Evolutionary conservation across 805 yeast species (phyloP), one percentile per base, ranked within the genome.

Genomic region (Schwanniomyces pseudopolymorphus): DNA sequence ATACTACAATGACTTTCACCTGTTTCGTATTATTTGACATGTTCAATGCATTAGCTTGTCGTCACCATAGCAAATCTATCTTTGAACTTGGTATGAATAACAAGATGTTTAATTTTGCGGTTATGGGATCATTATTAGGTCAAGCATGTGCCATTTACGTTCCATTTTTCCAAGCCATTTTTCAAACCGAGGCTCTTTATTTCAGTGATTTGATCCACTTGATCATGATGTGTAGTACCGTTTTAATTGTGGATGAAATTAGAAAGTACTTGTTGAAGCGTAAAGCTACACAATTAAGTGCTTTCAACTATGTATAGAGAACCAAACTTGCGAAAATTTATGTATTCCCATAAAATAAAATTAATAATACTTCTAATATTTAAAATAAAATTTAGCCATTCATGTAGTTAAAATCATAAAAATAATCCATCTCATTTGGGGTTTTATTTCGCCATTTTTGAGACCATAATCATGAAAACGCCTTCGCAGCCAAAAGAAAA

Each of bases 1-100:
- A 94, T 64, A 94, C 99, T 17, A 94, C 99, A 1, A 94, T 94
- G 99, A 92, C 99, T 0, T 94, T 94, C 62, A 94, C 98, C 0
- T 89, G 98, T 63, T 94, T 94, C 69, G 99, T 94, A 9, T 74
- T 92, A 46, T 94, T 84, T 60, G 99, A 94, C 67, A 87, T 94
- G 95, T 94, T 94, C 73, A 94, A 91, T 67, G 99, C 99, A 0
- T 74, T 94, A 54, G 75, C 96, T 13, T 92, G 97, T 67, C 88
- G 98, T 59, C 96, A 95, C 52, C 78, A 85, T 48, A 77, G 89
- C 39, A 91, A 89, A 62, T 87, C 96, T 2, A 80, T 87, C 14
- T 87, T 90, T 58, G 86, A 87, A 60, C 58, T 92, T 40, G 99
- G 99, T 0, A 55, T 89, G 52, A 75, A 78, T 6, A 94, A 94